phyloP scores from a whole-genome alignment of 2,329 filamentous ascomycete species.

The Alternaria triticimaculans region DNA sequence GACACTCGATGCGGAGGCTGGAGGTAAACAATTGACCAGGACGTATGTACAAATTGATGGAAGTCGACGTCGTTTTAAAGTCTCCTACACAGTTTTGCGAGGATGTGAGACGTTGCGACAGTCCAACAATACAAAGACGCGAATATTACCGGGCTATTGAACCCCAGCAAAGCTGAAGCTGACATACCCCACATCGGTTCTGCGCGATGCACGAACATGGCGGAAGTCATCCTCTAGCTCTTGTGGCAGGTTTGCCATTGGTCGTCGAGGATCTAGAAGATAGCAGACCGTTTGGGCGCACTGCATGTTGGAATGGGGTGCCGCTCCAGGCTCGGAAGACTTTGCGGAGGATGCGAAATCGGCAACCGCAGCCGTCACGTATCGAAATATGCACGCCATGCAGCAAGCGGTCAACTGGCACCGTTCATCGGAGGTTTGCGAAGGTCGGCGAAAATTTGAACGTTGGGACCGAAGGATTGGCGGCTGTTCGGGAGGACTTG shows the following conservation, averaged over 20 bases:
- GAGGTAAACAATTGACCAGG: too few species aligned
- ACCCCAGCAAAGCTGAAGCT: conserved; percentile 14
- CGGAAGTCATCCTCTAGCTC: conserved; percentile 6
- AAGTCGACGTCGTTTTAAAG: neutral
- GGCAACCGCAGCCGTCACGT: conserved; percentile 5
- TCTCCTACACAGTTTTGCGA: neutral
- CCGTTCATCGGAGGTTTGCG: neutral
- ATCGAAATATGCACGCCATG: neutral
- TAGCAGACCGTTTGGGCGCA: conserved; percentile 1
- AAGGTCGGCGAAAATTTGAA: neutral
- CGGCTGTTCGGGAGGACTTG: neutral
- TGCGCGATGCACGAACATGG: conserved; percentile 7
- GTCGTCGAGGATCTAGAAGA: conserved; percentile 7
- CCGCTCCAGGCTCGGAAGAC: neutral
- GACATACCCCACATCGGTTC: conserved; percentile 26
- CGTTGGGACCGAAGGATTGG: neutral
- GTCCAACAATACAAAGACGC: neutral
- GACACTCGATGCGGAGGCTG: neutral
- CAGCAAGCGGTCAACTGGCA: neutral
- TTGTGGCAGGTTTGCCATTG: conserved; percentile 9
- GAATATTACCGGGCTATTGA: conserved; percentile 1
- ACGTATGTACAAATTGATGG: neutral
- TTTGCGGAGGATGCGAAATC: conserved; percentile 8
- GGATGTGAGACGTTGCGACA: neutral
- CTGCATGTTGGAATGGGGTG: conserved; percentile 7